A percentile compares a stretch with the other conserved stretches of the same genome.
Conservation (phyloP, 2,329 filamentous ascomycete species). For the Monosporascus sp. region DNA sequence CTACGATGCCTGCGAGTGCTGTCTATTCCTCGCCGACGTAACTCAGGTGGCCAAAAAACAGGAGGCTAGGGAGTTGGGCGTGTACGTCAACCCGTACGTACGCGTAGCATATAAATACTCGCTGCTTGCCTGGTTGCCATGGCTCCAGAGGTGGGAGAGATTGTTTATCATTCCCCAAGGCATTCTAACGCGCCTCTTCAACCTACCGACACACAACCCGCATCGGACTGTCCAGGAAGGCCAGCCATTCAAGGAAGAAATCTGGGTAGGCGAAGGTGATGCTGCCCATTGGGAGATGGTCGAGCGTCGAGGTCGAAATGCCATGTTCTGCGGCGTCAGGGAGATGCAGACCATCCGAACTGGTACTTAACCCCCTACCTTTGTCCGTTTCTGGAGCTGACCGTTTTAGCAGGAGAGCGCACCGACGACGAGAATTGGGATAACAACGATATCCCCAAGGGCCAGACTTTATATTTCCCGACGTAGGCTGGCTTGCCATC, state of each 20-base stretch:
- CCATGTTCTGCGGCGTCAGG: conserved; percentile 50
- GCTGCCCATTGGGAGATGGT: conserved; percentile 35
- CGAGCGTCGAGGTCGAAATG: conserved; percentile 40
- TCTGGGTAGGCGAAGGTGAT: conserved; percentile 38
- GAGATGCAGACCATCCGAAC: conserved; percentile 37
- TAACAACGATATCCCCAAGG: conserved; percentile 27
- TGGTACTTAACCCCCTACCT: conserved; percentile 3
- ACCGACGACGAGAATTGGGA: conserved; percentile 29
- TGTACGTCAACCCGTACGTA: conserved; percentile 72
- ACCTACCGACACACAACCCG: conserved; percentile 55
- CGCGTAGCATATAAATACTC: conserved; percentile 60
- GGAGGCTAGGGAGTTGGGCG: conserved; percentile 43
- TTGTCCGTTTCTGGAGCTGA: not conserved
- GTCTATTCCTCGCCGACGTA: conserved; percentile 49
- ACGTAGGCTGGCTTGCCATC: conserved; percentile 14
- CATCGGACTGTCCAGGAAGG: conserved; percentile 56
- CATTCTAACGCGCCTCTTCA: conserved; percentile 49
- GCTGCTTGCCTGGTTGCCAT: conserved; percentile 52
- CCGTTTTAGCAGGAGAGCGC: conserved; percentile 12
- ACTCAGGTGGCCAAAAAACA: conserved; percentile 29
- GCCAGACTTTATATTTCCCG: conserved; percentile 28
- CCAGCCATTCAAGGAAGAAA: conserved; percentile 42
- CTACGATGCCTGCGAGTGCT: conserved; percentile 62
- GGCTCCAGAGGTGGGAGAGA: conserved; percentile 60
- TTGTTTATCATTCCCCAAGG: conserved; percentile 56